phyloP scores from a whole-genome alignment of 2,329 filamentous ascomycete genomes.

The Shiraia bambusicola region DNA sequence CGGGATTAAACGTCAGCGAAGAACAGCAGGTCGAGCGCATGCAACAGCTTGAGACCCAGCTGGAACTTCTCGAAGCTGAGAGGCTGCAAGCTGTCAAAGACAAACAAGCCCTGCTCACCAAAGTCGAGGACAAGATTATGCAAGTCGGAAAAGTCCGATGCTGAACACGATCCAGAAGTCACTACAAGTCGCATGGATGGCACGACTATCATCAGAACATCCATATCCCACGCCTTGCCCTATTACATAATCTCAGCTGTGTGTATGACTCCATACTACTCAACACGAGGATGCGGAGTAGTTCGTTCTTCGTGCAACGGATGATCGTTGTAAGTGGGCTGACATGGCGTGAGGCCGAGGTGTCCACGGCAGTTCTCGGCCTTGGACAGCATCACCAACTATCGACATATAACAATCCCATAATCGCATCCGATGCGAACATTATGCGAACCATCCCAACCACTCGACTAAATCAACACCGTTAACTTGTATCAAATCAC shows the following conservation, averaged over 20 bases:
- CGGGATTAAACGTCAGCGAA: conserved; percentile 77
- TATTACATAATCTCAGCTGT: too few species aligned
- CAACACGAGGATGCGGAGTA: too few species aligned
- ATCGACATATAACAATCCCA: background rate
- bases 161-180: background rate
- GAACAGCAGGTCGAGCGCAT: conserved; percentile 69
- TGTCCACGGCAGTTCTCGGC: background rate
- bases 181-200: background rate
- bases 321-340: too few species aligned
- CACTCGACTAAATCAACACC: background rate
- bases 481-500: too few species aligned
- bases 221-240: too few species aligned
- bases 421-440: background rate
- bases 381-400: background rate
- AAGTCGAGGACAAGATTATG: conserved; percentile 52
- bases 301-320: too few species aligned
- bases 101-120: conserved; percentile 45
- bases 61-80: conserved; percentile 47
- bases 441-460: background rate
- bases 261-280: too few species aligned
- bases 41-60: conserved; percentile 46
- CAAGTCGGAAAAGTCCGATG: conserved; percentile 24
- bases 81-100: conserved; percentile 45
- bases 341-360: too few species aligned
- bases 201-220: too few species aligned